phyloP scores from a whole-genome alignment of 768 basidiomycete species.

The Termitomyces sp. region DNA sequence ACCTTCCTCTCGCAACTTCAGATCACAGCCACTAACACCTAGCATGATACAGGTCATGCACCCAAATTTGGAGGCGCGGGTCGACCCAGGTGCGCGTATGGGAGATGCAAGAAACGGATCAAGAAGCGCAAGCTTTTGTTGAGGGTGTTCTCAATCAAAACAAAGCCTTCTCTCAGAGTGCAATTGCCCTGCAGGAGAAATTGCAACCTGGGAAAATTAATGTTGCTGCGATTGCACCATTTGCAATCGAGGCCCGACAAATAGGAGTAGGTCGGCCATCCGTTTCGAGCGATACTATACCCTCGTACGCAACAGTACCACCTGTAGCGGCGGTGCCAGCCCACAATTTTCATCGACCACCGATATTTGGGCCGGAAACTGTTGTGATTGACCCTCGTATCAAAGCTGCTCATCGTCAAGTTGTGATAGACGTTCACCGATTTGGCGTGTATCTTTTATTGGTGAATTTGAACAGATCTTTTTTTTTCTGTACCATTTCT shows the following conservation, averaged over 20 bases:
- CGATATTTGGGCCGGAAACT: slow-evolving; percentile 40
- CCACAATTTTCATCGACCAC: slow-evolving; percentile 25
- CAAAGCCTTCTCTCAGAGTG: neutral
- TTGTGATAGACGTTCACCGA: slow-evolving; percentile 28
- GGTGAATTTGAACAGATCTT: slow-evolving; percentile 16
- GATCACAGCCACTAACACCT: neutral
- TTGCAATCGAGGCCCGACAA: slow-evolving; percentile 5
- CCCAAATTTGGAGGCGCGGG: slow-evolving; percentile 33
- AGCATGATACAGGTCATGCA: slow-evolving; percentile 29
- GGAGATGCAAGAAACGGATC: slow-evolving; percentile 35
- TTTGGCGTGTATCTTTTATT: slow-evolving; percentile 24
- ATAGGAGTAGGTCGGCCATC: slow-evolving; percentile 1
- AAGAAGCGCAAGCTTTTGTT: slow-evolving; percentile 25
- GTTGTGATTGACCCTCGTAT: slow-evolving; percentile 38
- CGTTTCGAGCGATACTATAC: slow-evolving; percentile 9
- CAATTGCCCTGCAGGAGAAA: slow-evolving; percentile 1
- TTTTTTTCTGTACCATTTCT: neutral
- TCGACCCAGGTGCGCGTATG: slow-evolving; percentile 34
- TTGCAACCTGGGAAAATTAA: neutral
- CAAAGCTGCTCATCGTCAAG: slow-evolving; percentile 27
- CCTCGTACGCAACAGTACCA: slow-evolving; percentile 1
- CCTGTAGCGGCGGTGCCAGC: neutral
- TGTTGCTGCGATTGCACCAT: slow-evolving; percentile 20
- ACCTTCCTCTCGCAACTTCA: neutral
- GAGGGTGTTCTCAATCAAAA: slow-evolving; percentile 15